Evolutionary conservation across 768 basidiomycete species (phyloP).

Genomic region (Nidula microcarpa): DNA sequence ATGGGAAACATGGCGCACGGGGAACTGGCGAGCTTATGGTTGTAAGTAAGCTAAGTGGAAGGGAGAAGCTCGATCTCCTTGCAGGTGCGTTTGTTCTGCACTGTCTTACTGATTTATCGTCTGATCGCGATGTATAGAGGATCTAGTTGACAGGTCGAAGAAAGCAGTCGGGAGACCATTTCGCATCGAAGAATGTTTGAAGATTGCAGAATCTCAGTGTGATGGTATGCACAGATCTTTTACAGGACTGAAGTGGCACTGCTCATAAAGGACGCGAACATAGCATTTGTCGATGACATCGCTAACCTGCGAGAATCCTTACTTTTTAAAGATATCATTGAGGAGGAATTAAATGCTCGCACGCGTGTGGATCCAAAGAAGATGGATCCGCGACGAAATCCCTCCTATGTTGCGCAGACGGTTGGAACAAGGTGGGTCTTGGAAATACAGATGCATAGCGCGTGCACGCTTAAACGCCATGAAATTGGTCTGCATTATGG

Average conservation of each 20-base stretch:
- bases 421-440: constrained; percentile 53
- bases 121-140: constrained; percentile 43
- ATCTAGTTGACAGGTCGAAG: constrained; percentile 54
- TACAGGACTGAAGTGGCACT: background rate
- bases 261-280: background rate
- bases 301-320: constrained; percentile 61
- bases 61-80: constrained; percentile 77
- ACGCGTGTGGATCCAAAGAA: constrained; percentile 27
- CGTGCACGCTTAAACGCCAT: background rate
- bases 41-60: constrained; percentile 60
- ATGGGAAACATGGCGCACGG: constrained; percentile 69
- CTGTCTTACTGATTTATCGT: constrained; percentile 5
- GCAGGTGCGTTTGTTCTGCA: constrained; percentile 47
- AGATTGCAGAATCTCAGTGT: constrained; percentile 71
- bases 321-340: constrained; percentile 56
- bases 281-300: constrained; percentile 71
- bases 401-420: constrained; percentile 52
- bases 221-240: constrained; percentile 44
- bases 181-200: constrained; percentile 56
- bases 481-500: constrained; percentile 1
- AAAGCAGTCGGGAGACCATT: constrained; percentile 65
- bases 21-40: constrained; percentile 68
- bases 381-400: constrained; percentile 27
- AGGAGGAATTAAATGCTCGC: constrained; percentile 53
- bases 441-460: background rate